Conservation (phyloP, 805 yeast genomes). For the Yamadazyma akitaensis region DNA sequence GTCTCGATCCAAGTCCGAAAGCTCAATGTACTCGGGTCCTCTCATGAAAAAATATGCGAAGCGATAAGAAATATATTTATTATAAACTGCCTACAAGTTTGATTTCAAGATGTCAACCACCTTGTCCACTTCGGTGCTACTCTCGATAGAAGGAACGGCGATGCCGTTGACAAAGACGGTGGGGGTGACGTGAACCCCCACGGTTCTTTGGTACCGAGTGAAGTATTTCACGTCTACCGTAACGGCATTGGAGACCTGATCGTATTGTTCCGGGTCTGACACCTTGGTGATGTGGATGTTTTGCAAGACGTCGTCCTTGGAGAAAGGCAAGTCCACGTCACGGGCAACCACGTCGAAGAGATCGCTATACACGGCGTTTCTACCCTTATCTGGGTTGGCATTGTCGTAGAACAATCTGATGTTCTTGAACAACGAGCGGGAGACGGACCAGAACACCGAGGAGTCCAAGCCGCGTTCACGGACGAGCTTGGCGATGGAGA, state of each 20-base stretch:
- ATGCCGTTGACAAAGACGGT: conserved; percentile 73
- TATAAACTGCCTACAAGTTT: conserved; percentile 18
- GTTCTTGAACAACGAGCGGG: conserved; percentile 53
- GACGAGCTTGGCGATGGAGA: conserved; percentile 70
- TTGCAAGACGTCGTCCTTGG: conserved; percentile 27
- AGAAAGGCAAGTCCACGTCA: conserved; percentile 27
- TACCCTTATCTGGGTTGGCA: conserved; percentile 49
- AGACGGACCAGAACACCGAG: conserved; percentile 43
- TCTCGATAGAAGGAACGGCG: conserved; percentile 52
- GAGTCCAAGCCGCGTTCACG: conserved; percentile 17
- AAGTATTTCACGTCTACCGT: conserved; percentile 69
- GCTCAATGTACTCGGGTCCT: conserved; percentile 12
- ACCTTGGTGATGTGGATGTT: conserved; percentile 35
- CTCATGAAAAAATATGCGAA: background rate
- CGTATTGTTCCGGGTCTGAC: conserved; percentile 24
- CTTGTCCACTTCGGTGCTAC: conserved; percentile 53
- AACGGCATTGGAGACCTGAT: conserved; percentile 57
- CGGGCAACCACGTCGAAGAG: conserved; percentile 43
- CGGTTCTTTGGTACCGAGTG: conserved; percentile 67
- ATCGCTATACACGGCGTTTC: conserved; percentile 53
- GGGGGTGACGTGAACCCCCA: conserved; percentile 84
- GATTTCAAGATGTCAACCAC: conserved; percentile 38
- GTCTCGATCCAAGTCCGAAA: background rate
- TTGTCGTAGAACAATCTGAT: conserved; percentile 60
- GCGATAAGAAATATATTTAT: no score